Evolutionary conservation across 495 filamentous ascomycete genomes (phyloP).

Genomic region (Penicillium robsamsonii): DNA sequence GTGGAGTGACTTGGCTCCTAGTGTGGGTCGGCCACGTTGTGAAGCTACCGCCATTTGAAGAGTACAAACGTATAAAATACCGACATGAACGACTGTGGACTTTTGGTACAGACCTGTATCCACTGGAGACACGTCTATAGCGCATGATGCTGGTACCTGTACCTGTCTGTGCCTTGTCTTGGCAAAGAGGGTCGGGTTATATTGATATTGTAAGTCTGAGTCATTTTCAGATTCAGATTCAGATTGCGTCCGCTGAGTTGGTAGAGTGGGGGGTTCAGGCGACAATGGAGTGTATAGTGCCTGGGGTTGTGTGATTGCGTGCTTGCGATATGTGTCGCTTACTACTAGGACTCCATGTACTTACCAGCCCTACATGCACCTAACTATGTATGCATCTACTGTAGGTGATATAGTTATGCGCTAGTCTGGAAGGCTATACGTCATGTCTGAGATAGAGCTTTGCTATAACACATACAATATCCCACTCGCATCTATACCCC

Average conservation of each 20-base stretch:
- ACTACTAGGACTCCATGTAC: not conserved
- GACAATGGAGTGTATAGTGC: not conserved
- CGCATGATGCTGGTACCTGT: not conserved
- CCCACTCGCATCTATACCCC: not conserved
- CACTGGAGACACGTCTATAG: not conserved
- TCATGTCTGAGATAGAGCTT: not conserved
- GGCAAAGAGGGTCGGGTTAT: not conserved
- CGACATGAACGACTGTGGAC: not conserved
- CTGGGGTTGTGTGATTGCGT: not conserved
- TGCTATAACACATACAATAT: not conserved
- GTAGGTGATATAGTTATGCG: not conserved
- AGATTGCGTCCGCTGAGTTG: not conserved
- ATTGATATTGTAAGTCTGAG: not conserved
- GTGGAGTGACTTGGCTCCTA: not conserved
- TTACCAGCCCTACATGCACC: not conserved
- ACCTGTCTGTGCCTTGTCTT: not conserved
- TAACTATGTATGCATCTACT: not conserved
- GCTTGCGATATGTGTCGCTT: not conserved
- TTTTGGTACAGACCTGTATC: not conserved
- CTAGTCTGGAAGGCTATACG: not conserved
- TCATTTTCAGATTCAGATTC: not conserved
- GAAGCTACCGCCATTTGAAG: slow-evolving; percentile 4
- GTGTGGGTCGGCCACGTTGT: slow-evolving; percentile 6
- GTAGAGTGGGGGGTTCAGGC: not conserved
- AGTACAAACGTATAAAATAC: not conserved